These are phyloP conservation scores for Boletus mariae DNA, from an alignment of 1,284 basidiomycete genomes.

Conservation along the genomic window DNA sequence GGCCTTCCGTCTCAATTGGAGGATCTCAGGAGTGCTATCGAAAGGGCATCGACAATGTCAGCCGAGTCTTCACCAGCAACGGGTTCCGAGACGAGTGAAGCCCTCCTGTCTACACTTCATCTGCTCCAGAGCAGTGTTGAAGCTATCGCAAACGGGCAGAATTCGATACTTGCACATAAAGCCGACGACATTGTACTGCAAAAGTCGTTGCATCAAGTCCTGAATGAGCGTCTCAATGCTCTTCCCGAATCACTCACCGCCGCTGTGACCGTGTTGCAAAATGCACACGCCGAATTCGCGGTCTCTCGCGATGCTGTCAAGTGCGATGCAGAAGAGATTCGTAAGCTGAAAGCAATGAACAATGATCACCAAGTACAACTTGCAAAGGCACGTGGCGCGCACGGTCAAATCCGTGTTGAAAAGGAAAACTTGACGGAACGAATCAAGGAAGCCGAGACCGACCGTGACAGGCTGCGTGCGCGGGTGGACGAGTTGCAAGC, in stretches of 20 bases:
- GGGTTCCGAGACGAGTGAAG: conserved; percentile 28
- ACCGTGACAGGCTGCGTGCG: conserved; percentile 54
- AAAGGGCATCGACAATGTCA: conserved; percentile 6
- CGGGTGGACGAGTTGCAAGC: conserved; percentile 55
- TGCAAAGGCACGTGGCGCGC: conserved; percentile 67
- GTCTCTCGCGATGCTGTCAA: conserved; percentile 51
- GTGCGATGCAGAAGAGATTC: conserved; percentile 66
- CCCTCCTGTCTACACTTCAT: conserved; percentile 28
- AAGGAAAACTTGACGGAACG: conserved; percentile 69
- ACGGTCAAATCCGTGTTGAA: conserved; percentile 77
- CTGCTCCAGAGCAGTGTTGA: conserved; percentile 46
- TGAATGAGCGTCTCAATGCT: conserved; percentile 49
- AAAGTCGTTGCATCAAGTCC: conserved; percentile 44
- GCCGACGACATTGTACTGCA: conserved; percentile 41
- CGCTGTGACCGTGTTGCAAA: conserved; percentile 54
- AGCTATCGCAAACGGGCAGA: conserved; percentile 41
- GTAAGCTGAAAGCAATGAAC: conserved; percentile 49
- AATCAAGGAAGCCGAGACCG: conserved; percentile 53
- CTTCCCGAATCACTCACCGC: conserved; percentile 58
- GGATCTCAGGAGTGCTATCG: conserved; percentile 41
- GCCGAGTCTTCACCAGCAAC: conserved; percentile 16
- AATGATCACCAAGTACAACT: conserved; percentile 67
- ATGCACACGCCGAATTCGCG: conserved; percentile 57
- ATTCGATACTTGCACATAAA: conserved; percentile 42
- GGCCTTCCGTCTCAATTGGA: conserved; percentile 42